phyloP scores from a whole-genome alignment of 169 alveolate genomes.

The Eimeria necatrix region DNA sequence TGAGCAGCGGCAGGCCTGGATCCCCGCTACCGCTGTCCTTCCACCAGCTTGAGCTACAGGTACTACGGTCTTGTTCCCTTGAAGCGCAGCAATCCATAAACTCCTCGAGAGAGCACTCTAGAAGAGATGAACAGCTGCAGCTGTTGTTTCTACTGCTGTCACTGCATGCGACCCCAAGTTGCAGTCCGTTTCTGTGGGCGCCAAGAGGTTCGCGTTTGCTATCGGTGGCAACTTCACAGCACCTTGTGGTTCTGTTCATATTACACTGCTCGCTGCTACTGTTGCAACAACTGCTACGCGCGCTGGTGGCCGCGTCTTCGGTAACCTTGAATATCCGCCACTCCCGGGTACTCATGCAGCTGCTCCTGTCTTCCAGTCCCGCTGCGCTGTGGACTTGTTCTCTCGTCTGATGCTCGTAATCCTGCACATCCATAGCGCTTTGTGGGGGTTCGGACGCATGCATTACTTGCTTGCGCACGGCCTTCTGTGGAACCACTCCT shows the following conservation, averaged over 20 bases:
- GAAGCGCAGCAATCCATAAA: conserved; percentile 49
- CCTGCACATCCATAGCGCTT: background rate
- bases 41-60: conserved; percentile 9
- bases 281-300: background rate
- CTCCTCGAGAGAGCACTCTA: conserved; percentile 45
- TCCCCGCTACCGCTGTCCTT: background rate
- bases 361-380: background rate
- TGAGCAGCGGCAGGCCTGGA: conserved; percentile 8
- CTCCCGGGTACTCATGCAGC: background rate
- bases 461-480: background rate
- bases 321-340: background rate
- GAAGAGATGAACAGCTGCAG: background rate
- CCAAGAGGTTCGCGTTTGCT: background rate
- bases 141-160: background rate
- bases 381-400: background rate
- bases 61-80: background rate
- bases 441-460: conserved; percentile 13
- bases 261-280: background rate
- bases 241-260: background rate
- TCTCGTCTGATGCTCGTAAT: background rate
- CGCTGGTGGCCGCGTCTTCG: background rate
- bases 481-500: background rate
- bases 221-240: background rate
- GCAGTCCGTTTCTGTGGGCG: background rate
- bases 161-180: background rate